Evolutionary conservation across 2,329 filamentous ascomycete species (phyloP).

Genomic region (Nannizziopsis barbatae): DNA sequence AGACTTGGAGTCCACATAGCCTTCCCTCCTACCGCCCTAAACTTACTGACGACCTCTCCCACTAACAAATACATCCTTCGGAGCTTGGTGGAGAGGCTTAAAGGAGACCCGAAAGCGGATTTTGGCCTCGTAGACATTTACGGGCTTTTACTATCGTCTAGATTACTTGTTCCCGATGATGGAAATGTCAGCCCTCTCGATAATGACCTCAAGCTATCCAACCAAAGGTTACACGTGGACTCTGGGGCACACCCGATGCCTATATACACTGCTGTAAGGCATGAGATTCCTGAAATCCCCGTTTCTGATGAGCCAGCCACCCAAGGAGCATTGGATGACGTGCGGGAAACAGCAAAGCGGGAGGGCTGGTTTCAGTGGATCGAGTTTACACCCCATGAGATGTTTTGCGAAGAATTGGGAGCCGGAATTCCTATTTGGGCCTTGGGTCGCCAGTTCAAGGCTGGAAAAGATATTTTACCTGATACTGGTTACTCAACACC

Average conservation of each 20-base stretch:
- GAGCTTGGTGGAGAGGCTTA: slow-evolving; percentile 82
- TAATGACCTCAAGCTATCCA: slow-evolving; percentile 79
- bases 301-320: slow-evolving; percentile 35
- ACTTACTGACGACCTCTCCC: slow-evolving; percentile 71
- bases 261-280: slow-evolving; percentile 89
- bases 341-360: slow-evolving; percentile 39
- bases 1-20: slow-evolving; percentile 82
- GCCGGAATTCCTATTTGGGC: slow-evolving; percentile 95
- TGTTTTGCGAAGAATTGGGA: slow-evolving; percentile 84
- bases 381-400: slow-evolving; percentile 86
- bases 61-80: slow-evolving; percentile 86
- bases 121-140: slow-evolving; percentile 93
- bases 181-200: slow-evolving; percentile 61
- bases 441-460: slow-evolving; percentile 68
- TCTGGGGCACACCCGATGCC: slow-evolving; percentile 75
- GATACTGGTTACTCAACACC: slow-evolving; percentile 62
- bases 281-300: slow-evolving; percentile 69
- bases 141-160: slow-evolving; percentile 70
- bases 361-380: slow-evolving; percentile 98
- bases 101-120: slow-evolving; percentile 64
- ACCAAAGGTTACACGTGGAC: slow-evolving; percentile 64
- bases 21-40: slow-evolving; percentile 74
- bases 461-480: slow-evolving; percentile 55
- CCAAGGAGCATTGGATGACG: slow-evolving; percentile 32
- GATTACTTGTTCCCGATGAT: slow-evolving; percentile 75